Base-by-base conservation (phyloP, 805 yeast genomes). In the Yarrowia sp. region DNA sequence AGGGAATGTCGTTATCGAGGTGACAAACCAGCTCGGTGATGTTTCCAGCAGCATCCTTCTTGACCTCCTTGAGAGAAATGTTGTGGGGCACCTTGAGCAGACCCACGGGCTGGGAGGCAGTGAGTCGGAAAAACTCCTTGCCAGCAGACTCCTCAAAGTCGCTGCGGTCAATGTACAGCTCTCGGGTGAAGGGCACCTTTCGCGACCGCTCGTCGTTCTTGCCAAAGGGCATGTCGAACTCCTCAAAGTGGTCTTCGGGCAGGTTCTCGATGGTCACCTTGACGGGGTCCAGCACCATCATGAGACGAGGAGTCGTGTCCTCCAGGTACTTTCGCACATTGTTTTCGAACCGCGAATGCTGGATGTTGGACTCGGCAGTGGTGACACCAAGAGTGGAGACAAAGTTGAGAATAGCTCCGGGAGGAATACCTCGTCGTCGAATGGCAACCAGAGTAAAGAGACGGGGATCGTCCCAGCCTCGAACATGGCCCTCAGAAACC, bases 391-490 rank as follows among this genome's bases (percentile, higher is more conserved):
- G 83, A 51, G 97, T 93, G 75, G 92, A 90, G 73, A 95, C 89
- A 75, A 95, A 95, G 33, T 92, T 84, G 74, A 95, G 82, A 75
- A 95, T 90, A 30, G 98, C 98, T 49, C 98, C 98, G 12, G 99
- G 99, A 70, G 99, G 99, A 9, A 95, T 87, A 80, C 99, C 99
- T 75, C 99, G 90, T 76, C 99, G 89, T 74, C 91, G 88, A 67
- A 95, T 85, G 61, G 95, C 97, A 71, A 92, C 99, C 71, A 95
- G 83, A 5, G 99, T 95, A 77, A 86, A 95, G 75, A 95, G 82
- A 73, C 99, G 85, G 71, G 99, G 99, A 77, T 95, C 99, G 77
- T 95, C 96, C 99, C 99, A 95, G 51, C 91, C 97, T 76, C 97
- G 85, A 24, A 95, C 99, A 71, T 82, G 79, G 5, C 82, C 79